Base-by-base conservation (phyloP, 768 basidiomycete genomes). In the Rhodotorula toruloides region DNA sequence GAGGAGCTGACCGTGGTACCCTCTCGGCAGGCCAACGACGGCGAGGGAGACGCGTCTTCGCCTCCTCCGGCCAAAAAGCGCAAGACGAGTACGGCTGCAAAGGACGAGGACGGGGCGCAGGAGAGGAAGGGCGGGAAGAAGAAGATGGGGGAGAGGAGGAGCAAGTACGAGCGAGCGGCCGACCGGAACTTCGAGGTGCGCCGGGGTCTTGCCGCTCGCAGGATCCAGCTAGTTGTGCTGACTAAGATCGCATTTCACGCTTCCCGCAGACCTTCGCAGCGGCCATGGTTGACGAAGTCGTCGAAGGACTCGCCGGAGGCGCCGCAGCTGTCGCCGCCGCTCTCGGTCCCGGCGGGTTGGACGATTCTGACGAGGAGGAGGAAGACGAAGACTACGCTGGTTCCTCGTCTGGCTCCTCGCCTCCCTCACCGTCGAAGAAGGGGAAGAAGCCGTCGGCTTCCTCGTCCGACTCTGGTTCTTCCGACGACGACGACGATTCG, bases 171-270 rank as follows among this genome's bases (percentile, higher is more conserved):
- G 19, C 32, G 54, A 2, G 22, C 27, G 22, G 42, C 54, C 0
- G 40, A 40, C 22, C 56, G 44, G 54, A 67, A 67, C 54, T 12
- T 67, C 8, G 17, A 27, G 13, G 65, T 67, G 65, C 34, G 48
- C 11, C 43, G 12, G 5, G 21, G 9, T 27, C 19, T 31, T 37
- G 19, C 22, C 56, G 0, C 55, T 44, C 42, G 2, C 19, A 21
- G n/a, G n/a, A 4, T 22, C n/a, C 47, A 10, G 5, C 4, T 8
- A 10, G 6, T 43, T 5, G 17, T 0, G 19, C 53, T 49, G 32
- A 39, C 36, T 9, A 3, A 25, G 10, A 22, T 2, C 12, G 40
- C 21, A n/a, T 21, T 25, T 32, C 25, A 4, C 19, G 2, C 31
- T 10, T 16, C 29, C 37, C 16, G 4, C 43, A 56, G 44, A 46